Evolutionary conservation across 1,284 basidiomycete genomes (phyloP), one percentile per base, ranked within the genome.

Genomic region (Malassezia cuniculi): DNA sequence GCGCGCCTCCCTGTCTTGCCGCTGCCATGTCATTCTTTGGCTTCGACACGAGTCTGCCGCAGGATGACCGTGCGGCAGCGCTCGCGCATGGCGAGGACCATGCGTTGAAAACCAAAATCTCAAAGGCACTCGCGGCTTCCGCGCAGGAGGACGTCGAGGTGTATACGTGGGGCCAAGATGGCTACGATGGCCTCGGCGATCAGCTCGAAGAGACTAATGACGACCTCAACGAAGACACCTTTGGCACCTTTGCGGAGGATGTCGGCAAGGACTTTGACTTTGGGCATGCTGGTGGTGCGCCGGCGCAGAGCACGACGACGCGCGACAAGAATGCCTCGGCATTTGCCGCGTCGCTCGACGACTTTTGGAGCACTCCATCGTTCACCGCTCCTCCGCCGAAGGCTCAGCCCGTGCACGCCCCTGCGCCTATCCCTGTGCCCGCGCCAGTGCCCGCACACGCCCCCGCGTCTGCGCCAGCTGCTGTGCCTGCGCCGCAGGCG

Each of bases 221-320:
- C 36, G 57, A 55, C 19, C 32, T 60, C 14, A 58, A 58, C 47
- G 85, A 93, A 63, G 86, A 93, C 72, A 97, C 90, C 1, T 97
- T 97, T 71, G 90, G 89, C 26, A 47, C 51, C 14, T 28, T 52
- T 30, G 33, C 71, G 27, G 58, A 39, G 21, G 57, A 54, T 29
- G 51, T 53, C 17, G 59, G 80, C 64, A 84, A 80, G 66, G 86
- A 94, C 70, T 95, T 94, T 66, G 84, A 93, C 71, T 95, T 93
- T 70, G 73, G 71, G 17, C 64, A 63, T 25, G 52, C 58, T 27
- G 60, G 64, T 20, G 45, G 54, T 12, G 31, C 40, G 10, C 26
- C 36, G n/a, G 29, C 38, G 26, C 25, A 18, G 9, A 14, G 26
- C 16, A 12, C 19, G 12, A 7, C 35, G 8, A 31, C 50, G 32